phyloP scores from a whole-genome alignment of 441 rosid genomes.

The Adansonia rubrostipa region DNA sequence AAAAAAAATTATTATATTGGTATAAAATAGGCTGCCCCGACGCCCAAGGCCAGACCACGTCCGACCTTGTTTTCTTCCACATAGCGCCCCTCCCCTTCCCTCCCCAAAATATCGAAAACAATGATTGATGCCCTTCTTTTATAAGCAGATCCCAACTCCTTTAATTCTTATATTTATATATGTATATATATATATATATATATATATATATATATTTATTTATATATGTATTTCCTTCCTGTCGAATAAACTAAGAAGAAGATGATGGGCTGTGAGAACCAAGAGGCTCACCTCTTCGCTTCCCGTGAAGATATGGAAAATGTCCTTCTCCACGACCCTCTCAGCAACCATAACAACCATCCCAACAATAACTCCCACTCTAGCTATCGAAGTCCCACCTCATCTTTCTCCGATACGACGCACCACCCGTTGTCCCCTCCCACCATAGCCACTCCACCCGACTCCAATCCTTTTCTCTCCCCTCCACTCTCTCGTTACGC shows the following conservation, averaged over 20 bases:
- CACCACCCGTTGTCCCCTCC: slow-evolving; percentile 61
- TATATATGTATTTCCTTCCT: too few relatives aligned
- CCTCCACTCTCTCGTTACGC: slow-evolving; percentile 46
- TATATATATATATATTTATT: too few relatives aligned
- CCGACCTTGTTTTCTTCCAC: background rate
- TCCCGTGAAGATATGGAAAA: slow-evolving; percentile 72
- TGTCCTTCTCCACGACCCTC: slow-evolving; percentile 58
- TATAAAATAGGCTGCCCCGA: too few relatives aligned
- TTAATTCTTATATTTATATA: background rate
- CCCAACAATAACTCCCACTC: slow-evolving; percentile 45
- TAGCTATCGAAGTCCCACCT: slow-evolving; percentile 63
- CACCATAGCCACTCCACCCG: slow-evolving; percentile 45
- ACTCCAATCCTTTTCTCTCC: slow-evolving; percentile 68
- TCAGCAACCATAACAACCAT: slow-evolving; percentile 29
- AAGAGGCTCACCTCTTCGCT: slow-evolving; percentile 53
- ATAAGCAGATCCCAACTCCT: background rate
- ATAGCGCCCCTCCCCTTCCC: background rate
- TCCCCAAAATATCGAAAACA: background rate
- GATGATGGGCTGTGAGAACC: slow-evolving; percentile 82
- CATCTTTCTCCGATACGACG: slow-evolving; percentile 45
- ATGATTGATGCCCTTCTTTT: background rate
- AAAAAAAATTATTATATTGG: too few relatives aligned
- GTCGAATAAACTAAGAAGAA: slow-evolving; percentile 34
- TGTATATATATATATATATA: too few relatives aligned
- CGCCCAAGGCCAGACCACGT: too few relatives aligned